These are phyloP conservation scores for Rubus idaeus DNA, from an alignment of 306 rosid species.

Conservation along the genomic window DNA sequence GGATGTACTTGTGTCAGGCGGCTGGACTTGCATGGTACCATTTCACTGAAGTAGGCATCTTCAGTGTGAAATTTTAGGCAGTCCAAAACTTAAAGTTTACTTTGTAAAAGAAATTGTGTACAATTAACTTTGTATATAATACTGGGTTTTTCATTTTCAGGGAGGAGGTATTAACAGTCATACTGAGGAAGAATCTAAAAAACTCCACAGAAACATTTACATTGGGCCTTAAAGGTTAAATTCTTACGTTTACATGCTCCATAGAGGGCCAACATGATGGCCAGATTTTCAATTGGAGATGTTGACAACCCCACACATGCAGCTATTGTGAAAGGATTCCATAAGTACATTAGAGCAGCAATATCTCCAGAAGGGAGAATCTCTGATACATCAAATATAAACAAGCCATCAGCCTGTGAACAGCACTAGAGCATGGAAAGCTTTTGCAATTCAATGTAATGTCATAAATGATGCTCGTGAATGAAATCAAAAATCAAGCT, in stretches of 20 bases:
- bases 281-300: constrained; percentile 53
- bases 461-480: constrained; percentile 1
- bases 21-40: constrained; percentile 1
- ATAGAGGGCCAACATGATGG: constrained; percentile 41
- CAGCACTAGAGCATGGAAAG: background rate
- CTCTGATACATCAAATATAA: constrained; percentile 34
- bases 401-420: constrained; percentile 25
- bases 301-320: constrained; percentile 65
- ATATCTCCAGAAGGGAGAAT: constrained; percentile 47
- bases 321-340: constrained; percentile 59
- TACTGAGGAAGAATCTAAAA: background rate
- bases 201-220: background rate
- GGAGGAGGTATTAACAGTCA: background rate
- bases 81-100: background rate
- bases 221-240: background rate
- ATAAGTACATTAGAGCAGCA: constrained; percentile 55
- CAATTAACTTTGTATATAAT: background rate
- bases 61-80: background rate
- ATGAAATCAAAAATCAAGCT: background rate
- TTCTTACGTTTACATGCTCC: constrained; percentile 55
- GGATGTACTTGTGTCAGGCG: background rate
- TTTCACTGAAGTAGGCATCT: background rate
- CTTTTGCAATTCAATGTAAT: background rate
- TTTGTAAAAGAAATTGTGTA: background rate
- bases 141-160: background rate